Evolutionary conservation across 106 monocot genomes (phyloP), one percentile per base, ranked within the genome.

Genomic region (Hemerocallis citrina): DNA sequence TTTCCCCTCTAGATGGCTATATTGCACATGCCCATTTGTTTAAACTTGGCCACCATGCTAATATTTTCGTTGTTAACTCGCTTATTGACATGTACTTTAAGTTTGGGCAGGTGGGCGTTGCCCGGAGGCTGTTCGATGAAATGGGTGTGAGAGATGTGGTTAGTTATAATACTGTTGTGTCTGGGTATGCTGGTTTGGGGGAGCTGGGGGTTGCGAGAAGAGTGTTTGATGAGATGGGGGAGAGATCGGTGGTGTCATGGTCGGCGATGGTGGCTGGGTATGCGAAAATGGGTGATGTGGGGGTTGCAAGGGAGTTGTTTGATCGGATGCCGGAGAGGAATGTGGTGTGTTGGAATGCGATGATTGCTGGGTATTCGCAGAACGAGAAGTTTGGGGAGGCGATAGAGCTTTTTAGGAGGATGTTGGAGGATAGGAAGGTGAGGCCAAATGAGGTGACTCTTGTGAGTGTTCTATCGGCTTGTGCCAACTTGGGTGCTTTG

Each of bases 31-130:
- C 59, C 14, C 48, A 50, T 24, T 1, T 76, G 7, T 4, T 69
- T 25, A 32, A 12, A 28, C 59, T 52, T 19, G 76, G 76, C 39
- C 2, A 52, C 12, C 57, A 9, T 7, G 47, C 31, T 48, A 63
- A 75, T 33, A 36, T 69, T 38, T 69, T 56, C 47, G 49, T 75
- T 5, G 11, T 39, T 35, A 75, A 75, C 28, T 58, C 70, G 34
- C 64, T 76, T 16, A 22, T 70, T 21, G 64, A 76, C 38, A 65
- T 70, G 70, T 70, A 65, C 59, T 76, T 70, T 25, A 76, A 76
- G 43, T 45, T 76, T n/a, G 70, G 70, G 42, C 51, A 36, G 17
- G 24, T 31, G 7, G 30, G 3, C 2, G 35, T 11, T 52, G 76
- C 76, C 5, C 64, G 70, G 22, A 16, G 17, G 34, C 29, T 76